Evolutionary conservation across 306 rosid species (phyloP).

Genomic region (Oxytropis ochrocephala): DNA sequence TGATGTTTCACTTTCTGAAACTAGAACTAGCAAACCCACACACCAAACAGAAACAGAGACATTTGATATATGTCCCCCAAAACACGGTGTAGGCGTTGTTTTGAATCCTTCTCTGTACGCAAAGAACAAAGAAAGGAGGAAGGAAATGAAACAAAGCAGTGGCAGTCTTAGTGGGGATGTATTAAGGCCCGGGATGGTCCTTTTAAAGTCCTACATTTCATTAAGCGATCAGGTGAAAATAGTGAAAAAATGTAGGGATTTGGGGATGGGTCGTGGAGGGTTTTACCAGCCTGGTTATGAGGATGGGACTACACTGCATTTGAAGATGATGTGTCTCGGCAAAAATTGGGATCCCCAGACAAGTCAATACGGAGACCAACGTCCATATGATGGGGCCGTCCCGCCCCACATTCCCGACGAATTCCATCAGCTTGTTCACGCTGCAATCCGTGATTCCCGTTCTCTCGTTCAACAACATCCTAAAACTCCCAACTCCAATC

Average conservation of each 20-base stretch:
- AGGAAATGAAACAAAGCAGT: slow-evolving; percentile 17
- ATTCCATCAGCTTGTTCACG: slow-evolving; percentile 30
- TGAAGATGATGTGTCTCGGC: slow-evolving; percentile 92
- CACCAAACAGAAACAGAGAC: background rate
- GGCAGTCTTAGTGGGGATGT: background rate
- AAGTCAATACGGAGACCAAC: slow-evolving; percentile 28
- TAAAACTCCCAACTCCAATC: background rate
- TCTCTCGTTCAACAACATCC: slow-evolving; percentile 14
- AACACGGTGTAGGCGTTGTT: background rate
- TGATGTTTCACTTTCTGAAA: background rate
- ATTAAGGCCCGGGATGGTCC: slow-evolving; percentile 58
- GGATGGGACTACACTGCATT: slow-evolving; percentile 44
- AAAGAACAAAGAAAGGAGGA: slow-evolving; percentile 44
- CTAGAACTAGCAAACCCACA: background rate
- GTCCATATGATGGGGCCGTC: slow-evolving; percentile 43
- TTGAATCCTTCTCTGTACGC: slow-evolving; percentile 33
- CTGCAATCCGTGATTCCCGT: slow-evolving; percentile 39
- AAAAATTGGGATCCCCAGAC: slow-evolving; percentile 78
- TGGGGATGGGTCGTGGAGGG: slow-evolving; percentile 66
- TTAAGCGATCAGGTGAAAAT: slow-evolving; percentile 46
- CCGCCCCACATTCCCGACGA: slow-evolving; percentile 52
- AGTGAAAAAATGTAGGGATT: slow-evolving; percentile 42
- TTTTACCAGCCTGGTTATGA: slow-evolving; percentile 77
- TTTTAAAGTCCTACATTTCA: slow-evolving; percentile 39
- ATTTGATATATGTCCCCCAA: slow-evolving; percentile 59